Percentiles rank a stretch among this genome's conserved stretches.
These are phyloP conservation scores for Amanita pallidorosea DNA, from an alignment of 768 basidiomycete genomes.

Conservation along the genomic window DNA sequence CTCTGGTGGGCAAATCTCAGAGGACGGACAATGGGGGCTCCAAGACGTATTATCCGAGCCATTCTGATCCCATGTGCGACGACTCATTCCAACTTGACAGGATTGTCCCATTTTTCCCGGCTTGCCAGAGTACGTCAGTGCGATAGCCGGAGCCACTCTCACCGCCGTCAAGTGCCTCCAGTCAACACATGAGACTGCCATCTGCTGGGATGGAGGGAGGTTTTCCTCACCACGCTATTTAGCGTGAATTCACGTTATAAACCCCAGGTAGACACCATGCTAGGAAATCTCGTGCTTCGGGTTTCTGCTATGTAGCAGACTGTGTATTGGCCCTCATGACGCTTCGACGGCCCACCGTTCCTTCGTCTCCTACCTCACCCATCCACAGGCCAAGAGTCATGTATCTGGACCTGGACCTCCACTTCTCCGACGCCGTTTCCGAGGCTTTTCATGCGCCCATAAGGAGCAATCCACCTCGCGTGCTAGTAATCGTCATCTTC, in stretches of 20 bases:
- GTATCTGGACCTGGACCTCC: conserved; percentile 90
- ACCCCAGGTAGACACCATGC: conserved; percentile 64
- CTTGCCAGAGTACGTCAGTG: conserved; percentile 56
- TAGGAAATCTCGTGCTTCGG: conserved; percentile 64
- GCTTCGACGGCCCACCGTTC: conserved; percentile 33
- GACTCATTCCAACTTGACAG: conserved; percentile 21
- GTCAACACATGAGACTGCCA: conserved; percentile 43
- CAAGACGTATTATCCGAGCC: conserved; percentile 22
- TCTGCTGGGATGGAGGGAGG: conserved; percentile 93
- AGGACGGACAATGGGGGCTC: conserved; percentile 32
- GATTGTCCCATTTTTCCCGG: conserved; percentile 76
- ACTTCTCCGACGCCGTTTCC: conserved; percentile 84
- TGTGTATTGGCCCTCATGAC: conserved; percentile 72
- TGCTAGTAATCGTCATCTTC: conserved; percentile 27
- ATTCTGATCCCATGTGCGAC: not conserved
- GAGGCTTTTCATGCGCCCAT: conserved; percentile 51
- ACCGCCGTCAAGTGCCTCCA: conserved; percentile 58
- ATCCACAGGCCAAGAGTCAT: conserved; percentile 50
- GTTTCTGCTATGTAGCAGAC: conserved; percentile 94
- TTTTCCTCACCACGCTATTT: conserved; percentile 13
- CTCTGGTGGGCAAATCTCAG: conserved; percentile 12
- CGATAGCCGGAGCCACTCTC: conserved; percentile 70
- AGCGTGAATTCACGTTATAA: not conserved
- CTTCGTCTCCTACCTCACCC: conserved; percentile 3
- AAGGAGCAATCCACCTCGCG: conserved; percentile 26